A percentile compares a stretch with the other conserved stretches of the same genome.
phyloP scores from a whole-genome alignment of 2,329 filamentous ascomycete genomes.

The Phoma herbarum region DNA sequence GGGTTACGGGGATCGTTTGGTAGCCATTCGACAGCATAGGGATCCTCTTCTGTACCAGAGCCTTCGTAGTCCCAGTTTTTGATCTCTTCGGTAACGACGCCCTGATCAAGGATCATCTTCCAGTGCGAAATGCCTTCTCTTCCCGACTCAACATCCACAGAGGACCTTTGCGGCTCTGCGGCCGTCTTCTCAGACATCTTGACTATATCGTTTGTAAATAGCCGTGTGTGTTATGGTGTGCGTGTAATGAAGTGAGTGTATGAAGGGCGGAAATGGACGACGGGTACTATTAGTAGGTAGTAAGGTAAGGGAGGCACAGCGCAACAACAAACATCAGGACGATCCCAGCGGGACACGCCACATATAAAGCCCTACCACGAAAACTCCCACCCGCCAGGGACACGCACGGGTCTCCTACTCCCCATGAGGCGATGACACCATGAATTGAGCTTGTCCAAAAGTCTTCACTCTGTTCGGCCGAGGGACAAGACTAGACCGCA shows the following conservation, averaged over 20 bases:
- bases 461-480: conserved; percentile 20
- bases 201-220: conserved; percentile 1
- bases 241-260: conserved; percentile 1
- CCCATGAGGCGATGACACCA: conserved; percentile 19
- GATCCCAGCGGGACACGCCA: conserved; percentile 22
- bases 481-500: conserved; percentile 10
- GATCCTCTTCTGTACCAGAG: conserved; percentile 55
- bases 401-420: conserved; percentile 18
- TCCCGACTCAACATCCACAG: conserved; percentile 46
- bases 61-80: conserved; percentile 54
- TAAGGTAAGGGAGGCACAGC: conserved; percentile 11
- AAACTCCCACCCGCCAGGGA: conserved; percentile 6
- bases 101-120: conserved; percentile 50
- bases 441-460: conserved; percentile 15
- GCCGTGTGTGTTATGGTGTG: conserved; percentile 6
- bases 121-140: conserved; percentile 47
- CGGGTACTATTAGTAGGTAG: conserved; percentile 9
- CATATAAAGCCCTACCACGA: conserved; percentile 19
- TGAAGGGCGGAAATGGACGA: conserved; percentile 1
- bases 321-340: conserved; percentile 6
- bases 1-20: conserved; percentile 58
- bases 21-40: conserved; percentile 58
- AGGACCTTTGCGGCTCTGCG: conserved; percentile 23
- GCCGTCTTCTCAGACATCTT: conserved; percentile 33
- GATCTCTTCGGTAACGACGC: conserved; percentile 49